Base-by-base conservation (phyloP, 2,329 filamentous ascomycete species). In the Sporothrix pseudoabietina region DNA sequence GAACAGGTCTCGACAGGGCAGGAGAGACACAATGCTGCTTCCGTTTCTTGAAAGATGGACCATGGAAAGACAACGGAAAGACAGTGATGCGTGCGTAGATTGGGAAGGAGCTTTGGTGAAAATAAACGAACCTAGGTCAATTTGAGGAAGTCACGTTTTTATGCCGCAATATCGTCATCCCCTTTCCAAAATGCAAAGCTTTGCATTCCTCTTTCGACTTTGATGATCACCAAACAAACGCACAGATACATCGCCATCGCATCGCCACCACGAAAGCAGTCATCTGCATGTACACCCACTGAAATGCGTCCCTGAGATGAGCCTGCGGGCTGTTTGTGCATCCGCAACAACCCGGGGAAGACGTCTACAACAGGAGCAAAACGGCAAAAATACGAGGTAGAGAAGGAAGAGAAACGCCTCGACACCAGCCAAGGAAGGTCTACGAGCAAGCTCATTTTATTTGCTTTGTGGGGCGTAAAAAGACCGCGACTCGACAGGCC, bases 1-100 rank as follows among this genome's bases (percentile, higher is more conserved):
- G 7, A 41, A 16, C 26, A 26, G 26, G 35, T 26, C 7, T 61
- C 16, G 30, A 4, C 32, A 41, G 19, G 55, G 32, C 57, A 61
- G 55, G 59, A 65, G 59, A 66, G 39, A 66, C n/a, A 66, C 12
- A 10, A 16, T 35, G 69, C 69, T 61, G 55, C 55, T 71, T 61
- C 69, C 69, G 12, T 22, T 49, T 39, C 35, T 52, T 30, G 68
- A 57, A 52, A 52, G 30, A 26, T n/a, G 7, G n/a, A 10, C 19
- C 44, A n/a, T 26, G 8, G 39, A 68, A 68, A 52, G 22, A n/a
- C 44, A 68, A 10, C 16, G 44, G 12, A 26, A 41, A 69, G 26
- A 54, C 16, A 35, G 26, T 22, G 35, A 5, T 35, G 12, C 7
- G 41, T 35, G 52, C 22, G 66, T 30, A 39, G 19, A 69, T 39